Conservation (phyloP, 176 grass and related monocot genomes). For the Rhynchospora tenuis region DNA sequence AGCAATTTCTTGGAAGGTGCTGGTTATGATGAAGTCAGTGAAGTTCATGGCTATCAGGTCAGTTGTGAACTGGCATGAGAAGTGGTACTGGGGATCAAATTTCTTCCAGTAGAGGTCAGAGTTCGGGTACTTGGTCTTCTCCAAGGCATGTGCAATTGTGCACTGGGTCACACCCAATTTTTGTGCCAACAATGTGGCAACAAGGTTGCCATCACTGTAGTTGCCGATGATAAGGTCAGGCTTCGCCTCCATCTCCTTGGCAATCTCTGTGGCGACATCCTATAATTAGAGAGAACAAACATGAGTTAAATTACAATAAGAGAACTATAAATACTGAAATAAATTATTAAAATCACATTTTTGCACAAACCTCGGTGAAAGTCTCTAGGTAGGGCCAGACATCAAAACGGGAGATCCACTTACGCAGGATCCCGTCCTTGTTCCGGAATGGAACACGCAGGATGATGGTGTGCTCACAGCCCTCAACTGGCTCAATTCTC, state of each 20-base stretch:
- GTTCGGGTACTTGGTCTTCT: constrained; percentile 97
- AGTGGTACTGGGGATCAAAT: constrained; percentile 90
- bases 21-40: constrained; percentile 96
- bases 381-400: constrained; percentile 96
- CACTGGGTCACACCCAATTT: constrained; percentile 96
- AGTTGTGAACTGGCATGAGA: constrained; percentile 96
- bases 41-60: constrained; percentile 95
- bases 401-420: constrained; percentile 98
- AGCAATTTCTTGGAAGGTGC: constrained; percentile 98
- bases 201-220: constrained; percentile 96
- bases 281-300: constrained; percentile 16
- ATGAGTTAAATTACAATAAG: constrained; percentile 18
- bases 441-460: constrained; percentile 89
- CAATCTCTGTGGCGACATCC: constrained; percentile 90
- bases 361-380: constrained; percentile 68
- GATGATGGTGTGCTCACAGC: constrained; percentile 83
- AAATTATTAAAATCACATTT: not conserved
- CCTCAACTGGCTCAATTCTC: constrained; percentile 79
- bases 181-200: constrained; percentile 77
- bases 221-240: constrained; percentile 96
- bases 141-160: constrained; percentile 96
- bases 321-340: not conserved
- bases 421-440: constrained; percentile 70
- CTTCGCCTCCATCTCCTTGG: constrained; percentile 74
- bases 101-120: constrained; percentile 96